Conservation (phyloP, 768 basidiomycete genomes). For the Tylopilus felleus region DNA sequence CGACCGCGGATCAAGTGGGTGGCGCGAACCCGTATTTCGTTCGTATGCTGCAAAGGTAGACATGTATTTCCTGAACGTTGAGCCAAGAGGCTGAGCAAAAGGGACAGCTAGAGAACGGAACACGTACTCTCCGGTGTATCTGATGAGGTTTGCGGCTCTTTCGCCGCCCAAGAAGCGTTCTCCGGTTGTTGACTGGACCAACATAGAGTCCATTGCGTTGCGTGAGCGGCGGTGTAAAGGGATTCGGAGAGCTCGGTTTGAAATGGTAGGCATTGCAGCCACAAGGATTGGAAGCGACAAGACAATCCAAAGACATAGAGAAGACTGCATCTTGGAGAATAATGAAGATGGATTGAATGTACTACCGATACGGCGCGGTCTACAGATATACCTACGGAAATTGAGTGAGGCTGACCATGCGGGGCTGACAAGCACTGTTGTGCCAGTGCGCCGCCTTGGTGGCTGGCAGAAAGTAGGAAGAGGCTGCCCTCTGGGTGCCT, state of each 20-base stretch:
- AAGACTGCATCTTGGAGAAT: constrained; percentile 7
- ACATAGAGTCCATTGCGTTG: not conserved
- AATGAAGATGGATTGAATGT: not conserved
- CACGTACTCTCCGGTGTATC: constrained; percentile 7
- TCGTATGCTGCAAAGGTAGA: constrained; percentile 38
- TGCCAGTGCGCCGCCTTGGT: not conserved
- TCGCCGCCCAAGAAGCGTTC: not conserved
- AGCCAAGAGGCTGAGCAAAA: not conserved
- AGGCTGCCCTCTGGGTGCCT: not conserved
- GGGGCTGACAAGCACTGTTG: not conserved
- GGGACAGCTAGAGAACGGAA: not conserved
- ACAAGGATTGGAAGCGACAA: not conserved
- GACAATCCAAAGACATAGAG: not conserved
- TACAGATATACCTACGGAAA: constrained; percentile 7
- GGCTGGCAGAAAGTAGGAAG: constrained; percentile 2
- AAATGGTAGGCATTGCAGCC: constrained; percentile 9
- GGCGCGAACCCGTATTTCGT: not conserved
- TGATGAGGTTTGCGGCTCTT: not conserved
- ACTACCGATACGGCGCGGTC: not conserved
- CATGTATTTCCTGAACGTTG: constrained; percentile 36
- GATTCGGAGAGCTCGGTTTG: constrained; percentile 1
- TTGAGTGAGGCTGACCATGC: constrained; percentile 14
- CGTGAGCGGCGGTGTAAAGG: constrained; percentile 7
- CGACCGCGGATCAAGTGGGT: constrained; percentile 12
- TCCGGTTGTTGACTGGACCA: not conserved